Conservation (phyloP, 441 rosid species). For the Populus hybrid region DNA sequence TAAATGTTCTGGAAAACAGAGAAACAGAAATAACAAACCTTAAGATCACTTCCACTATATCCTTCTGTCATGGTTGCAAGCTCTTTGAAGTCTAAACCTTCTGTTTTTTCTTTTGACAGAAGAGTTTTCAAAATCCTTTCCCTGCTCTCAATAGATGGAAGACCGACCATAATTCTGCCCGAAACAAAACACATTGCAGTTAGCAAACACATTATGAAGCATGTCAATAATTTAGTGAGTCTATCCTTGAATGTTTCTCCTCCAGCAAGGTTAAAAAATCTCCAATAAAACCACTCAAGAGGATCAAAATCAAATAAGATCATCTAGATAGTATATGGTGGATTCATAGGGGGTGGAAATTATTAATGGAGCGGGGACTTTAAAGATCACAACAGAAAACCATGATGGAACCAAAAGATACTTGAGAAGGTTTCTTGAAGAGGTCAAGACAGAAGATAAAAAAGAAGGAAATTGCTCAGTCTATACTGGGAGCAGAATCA, state of each 20-base stretch:
- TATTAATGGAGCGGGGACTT: background rate
- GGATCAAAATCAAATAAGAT: background rate
- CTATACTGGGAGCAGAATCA: background rate
- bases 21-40: conserved; percentile 51
- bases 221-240: background rate
- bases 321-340: background rate
- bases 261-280: background rate
- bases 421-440: background rate
- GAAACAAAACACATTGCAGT: conserved; percentile 7
- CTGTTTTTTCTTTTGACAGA: conserved; percentile 76
- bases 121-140: conserved; percentile 86
- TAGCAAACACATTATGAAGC: background rate
- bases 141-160: conserved; percentile 74
- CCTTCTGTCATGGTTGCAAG: conserved; percentile 91
- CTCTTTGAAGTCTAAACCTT: conserved; percentile 74
- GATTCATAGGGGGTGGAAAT: background rate
- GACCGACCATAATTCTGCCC: conserved; percentile 90
- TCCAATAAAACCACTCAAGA: background rate
- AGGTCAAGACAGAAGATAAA: background rate
- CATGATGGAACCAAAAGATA: background rate
- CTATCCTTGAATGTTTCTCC: background rate
- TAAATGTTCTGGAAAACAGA: background rate
- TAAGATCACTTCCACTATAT: conserved; percentile 92
- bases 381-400: background rate
- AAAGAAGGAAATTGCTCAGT: background rate